Conservation (phyloP, 2,329 filamentous ascomycete species). For the Monosporascus sp. region DNA sequence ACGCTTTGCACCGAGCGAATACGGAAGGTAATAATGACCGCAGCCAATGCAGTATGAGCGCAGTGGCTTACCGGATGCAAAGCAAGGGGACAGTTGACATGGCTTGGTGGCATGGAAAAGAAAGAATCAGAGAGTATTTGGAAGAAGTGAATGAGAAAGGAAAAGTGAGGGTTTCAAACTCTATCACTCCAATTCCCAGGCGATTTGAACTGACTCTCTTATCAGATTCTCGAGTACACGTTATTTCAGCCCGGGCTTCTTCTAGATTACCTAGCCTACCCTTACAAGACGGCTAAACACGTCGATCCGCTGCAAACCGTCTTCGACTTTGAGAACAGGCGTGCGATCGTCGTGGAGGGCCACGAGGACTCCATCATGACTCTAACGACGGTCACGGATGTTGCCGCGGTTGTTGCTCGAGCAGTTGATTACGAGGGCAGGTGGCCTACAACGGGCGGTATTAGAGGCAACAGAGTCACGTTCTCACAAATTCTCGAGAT, state of each 20-base stretch:
- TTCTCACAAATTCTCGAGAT: slow-evolving; percentile 32
- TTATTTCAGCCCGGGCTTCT: slow-evolving; percentile 52
- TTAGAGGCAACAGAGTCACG: slow-evolving; percentile 31
- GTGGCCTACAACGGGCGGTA: slow-evolving; percentile 38
- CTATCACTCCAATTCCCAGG: neutral
- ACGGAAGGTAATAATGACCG: slow-evolving; percentile 29
- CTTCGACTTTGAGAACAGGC: slow-evolving; percentile 34
- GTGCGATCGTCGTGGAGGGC: slow-evolving; percentile 37
- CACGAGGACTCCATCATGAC: slow-evolving; percentile 36
- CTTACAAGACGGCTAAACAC: slow-evolving; percentile 39
- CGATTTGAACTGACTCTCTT: neutral
- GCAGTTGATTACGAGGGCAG: slow-evolving; percentile 38
- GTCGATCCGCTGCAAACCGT: slow-evolving; percentile 32
- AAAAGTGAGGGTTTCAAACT: slow-evolving; percentile 23
- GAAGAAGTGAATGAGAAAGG: slow-evolving; percentile 41
- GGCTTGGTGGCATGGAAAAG: slow-evolving; percentile 46
- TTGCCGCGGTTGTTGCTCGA: slow-evolving; percentile 31
- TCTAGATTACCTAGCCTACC: slow-evolving; percentile 48
- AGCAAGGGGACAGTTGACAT: slow-evolving; percentile 31
- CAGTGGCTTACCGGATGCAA: slow-evolving; percentile 1
- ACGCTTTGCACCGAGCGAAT: slow-evolving; percentile 59
- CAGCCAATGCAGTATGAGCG: neutral
- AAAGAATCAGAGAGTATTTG: slow-evolving; percentile 43
- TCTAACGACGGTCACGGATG: slow-evolving; percentile 37
- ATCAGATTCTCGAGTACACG: slow-evolving; percentile 48